phyloP scores from a whole-genome alignment of 2,329 filamentous ascomycete genomes.

The Xylariaceae sp. region DNA sequence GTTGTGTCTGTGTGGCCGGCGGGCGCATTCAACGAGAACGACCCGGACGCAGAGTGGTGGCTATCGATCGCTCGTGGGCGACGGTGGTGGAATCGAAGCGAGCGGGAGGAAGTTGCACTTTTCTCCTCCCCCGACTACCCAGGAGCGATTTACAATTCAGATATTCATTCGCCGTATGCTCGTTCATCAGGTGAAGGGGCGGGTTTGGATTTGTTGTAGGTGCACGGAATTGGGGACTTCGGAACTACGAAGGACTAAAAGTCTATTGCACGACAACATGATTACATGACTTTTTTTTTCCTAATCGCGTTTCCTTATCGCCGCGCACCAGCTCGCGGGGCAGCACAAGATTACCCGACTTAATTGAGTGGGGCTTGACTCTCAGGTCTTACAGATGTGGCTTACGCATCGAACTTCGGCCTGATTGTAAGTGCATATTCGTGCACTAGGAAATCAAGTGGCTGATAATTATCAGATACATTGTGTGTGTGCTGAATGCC shows the following conservation, averaged over 20 bases:
- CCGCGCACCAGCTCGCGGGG: neutral
- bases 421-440: too few relatives aligned
- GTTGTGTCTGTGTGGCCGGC: constrained; percentile 9
- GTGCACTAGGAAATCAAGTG: too few relatives aligned
- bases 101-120: neutral
- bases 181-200: neutral
- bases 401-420: neutral
- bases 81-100: neutral
- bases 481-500: too few relatives aligned
- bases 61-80: neutral
- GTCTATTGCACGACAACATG: neutral
- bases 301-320: neutral
- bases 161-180: neutral
- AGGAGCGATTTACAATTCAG: neutral
- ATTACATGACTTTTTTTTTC: neutral
- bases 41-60: constrained; percentile 6
- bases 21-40: constrained; percentile 14
- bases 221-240: neutral
- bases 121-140: neutral
- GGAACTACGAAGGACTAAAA: neutral
- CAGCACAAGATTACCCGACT: neutral
- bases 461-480: too few relatives aligned
- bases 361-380: neutral
- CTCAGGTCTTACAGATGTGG: neutral
- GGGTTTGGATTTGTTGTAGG: neutral